Evolutionary conservation across 2,329 filamentous ascomycete genomes (phyloP).

Genomic region (Xylaria sp.): DNA sequence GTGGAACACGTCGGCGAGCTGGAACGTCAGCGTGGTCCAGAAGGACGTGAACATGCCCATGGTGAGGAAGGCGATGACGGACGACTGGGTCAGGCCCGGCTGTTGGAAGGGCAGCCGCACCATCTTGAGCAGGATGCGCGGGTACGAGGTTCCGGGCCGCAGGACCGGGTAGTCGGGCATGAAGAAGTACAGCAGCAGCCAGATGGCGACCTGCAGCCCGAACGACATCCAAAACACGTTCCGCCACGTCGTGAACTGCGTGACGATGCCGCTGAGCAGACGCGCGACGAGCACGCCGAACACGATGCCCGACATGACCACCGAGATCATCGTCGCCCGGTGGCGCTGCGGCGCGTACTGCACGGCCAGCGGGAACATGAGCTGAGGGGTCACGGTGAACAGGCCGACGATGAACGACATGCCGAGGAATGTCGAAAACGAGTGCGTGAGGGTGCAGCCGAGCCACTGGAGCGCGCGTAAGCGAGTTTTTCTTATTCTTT

Average conservation of each 20-base stretch:
- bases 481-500: background rate
- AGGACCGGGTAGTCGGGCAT: slow-evolving; percentile 82
- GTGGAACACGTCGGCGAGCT: slow-evolving; percentile 33
- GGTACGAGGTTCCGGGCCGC: slow-evolving; percentile 70
- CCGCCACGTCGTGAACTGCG: slow-evolving; percentile 75
- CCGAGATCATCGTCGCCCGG: slow-evolving; percentile 69
- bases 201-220: slow-evolving; percentile 69
- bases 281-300: slow-evolving; percentile 77
- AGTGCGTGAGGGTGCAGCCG: slow-evolving; percentile 68
- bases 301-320: slow-evolving; percentile 75
- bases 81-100: slow-evolving; percentile 70
- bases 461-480: slow-evolving; percentile 54
- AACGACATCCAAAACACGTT: slow-evolving; percentile 79
- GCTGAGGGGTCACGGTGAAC: slow-evolving; percentile 78
- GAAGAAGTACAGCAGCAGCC: slow-evolving; percentile 66
- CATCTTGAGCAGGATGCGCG: slow-evolving; percentile 66
- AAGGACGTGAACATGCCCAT: slow-evolving; percentile 55
- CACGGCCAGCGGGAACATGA: slow-evolving; percentile 80
- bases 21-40: slow-evolving; percentile 48
- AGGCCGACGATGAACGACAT: slow-evolving; percentile 74
- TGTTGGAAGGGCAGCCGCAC: slow-evolving; percentile 64
- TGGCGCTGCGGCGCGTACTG: slow-evolving; percentile 73
- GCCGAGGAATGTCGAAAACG: slow-evolving; percentile 66
- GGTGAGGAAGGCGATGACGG: slow-evolving; percentile 65
- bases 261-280: slow-evolving; percentile 73